phyloP scores from a whole-genome alignment of 2,329 filamentous ascomycete species.

The Pseudogymnoascus sp. region DNA sequence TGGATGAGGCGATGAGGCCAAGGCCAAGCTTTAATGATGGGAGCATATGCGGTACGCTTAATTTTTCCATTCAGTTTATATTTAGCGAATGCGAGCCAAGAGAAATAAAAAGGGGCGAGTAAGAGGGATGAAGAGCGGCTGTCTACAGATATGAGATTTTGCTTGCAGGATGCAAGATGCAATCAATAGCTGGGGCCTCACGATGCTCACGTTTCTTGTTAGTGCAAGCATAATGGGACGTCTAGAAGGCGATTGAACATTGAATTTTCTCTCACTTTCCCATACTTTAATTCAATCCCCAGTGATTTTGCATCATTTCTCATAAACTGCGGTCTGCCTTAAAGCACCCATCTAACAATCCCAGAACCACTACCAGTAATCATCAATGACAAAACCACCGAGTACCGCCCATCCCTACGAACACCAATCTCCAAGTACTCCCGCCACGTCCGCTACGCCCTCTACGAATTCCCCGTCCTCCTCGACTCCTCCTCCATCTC shows the following conservation, averaged over 20 bases:
- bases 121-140: not conserved
- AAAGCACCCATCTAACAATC: not conserved
- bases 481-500: constrained; percentile 67
- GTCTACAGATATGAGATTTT: not conserved
- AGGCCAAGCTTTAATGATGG: constrained; percentile 63
- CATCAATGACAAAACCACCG: constrained; percentile 19
- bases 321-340: not conserved
- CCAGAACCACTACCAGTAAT: constrained; percentile 28
- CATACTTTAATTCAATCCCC: not conserved
- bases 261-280: not conserved
- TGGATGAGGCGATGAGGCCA: constrained; percentile 56
- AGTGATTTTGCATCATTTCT: not conserved
- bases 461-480: constrained; percentile 59
- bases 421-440: constrained; percentile 58
- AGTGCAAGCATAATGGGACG: not conserved
- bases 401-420: constrained; percentile 32
- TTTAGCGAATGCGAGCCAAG: not conserved
- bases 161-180: not conserved
- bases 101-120: not conserved
- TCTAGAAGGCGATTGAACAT: not conserved
- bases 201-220: not conserved
- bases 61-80: constrained; percentile 9
- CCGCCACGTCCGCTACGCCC: constrained; percentile 57
- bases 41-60: constrained; percentile 37
- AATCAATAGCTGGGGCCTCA: not conserved